These are phyloP conservation scores for Tephrocybe rancida DNA, from an alignment of 768 basidiomycete genomes.

Conservation along the genomic window DNA sequence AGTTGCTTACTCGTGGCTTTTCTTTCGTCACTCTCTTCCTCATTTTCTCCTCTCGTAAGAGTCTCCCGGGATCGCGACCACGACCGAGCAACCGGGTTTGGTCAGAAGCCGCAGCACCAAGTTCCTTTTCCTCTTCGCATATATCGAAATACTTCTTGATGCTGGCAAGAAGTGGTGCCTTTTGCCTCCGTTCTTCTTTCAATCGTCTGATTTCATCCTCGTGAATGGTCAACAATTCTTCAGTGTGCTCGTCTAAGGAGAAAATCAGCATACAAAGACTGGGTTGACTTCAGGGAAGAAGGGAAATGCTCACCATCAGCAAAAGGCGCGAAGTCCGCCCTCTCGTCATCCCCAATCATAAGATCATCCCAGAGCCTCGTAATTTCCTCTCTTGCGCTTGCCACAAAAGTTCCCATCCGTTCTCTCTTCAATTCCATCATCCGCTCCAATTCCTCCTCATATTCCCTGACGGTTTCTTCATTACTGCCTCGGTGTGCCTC, in stretches of 20 bases:
- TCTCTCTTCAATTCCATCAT: constrained; percentile 90
- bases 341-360: constrained; percentile 83
- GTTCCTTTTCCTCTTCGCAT: constrained; percentile 85
- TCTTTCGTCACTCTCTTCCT: constrained; percentile 90
- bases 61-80: constrained; percentile 82
- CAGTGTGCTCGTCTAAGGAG: constrained; percentile 76
- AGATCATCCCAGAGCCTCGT: constrained; percentile 81
- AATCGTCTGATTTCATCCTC: constrained; percentile 83
- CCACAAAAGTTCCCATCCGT: constrained; percentile 84
- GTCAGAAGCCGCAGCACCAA: constrained; percentile 79
- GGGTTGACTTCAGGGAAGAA: background rate
- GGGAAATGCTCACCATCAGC: constrained; percentile 66
- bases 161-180: constrained; percentile 71
- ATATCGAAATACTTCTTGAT: constrained; percentile 92
- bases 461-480: constrained; percentile 74
- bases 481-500: constrained; percentile 85
- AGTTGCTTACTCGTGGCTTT: constrained; percentile 81
- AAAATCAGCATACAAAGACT: constrained; percentile 6
- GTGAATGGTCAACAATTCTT: constrained; percentile 83
- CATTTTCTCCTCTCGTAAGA: constrained; percentile 96
- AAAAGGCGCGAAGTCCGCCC: constrained; percentile 79
- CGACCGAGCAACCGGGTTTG: constrained; percentile 81
- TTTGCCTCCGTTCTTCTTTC: constrained; percentile 80
- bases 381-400: constrained; percentile 82
- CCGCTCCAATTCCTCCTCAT: constrained; percentile 87